These are phyloP conservation scores for Verbascum thapsus DNA, from an alignment of 257 asterid genomes.

Conservation along the genomic window DNA sequence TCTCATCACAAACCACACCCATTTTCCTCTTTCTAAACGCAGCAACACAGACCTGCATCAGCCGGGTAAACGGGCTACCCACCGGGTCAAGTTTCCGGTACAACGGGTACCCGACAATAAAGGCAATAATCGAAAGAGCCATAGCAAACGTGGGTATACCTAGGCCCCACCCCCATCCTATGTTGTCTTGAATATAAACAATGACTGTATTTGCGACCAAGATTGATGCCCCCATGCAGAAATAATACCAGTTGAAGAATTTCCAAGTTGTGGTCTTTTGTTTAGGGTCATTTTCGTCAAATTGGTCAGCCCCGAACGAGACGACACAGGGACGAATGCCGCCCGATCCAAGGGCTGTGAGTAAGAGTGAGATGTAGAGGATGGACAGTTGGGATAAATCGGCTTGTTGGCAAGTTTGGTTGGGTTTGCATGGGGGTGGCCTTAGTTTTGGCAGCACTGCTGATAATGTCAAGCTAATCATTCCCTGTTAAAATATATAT, in stretches of 20 bases:
- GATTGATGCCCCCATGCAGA: slow-evolving; percentile 87
- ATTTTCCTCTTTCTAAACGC: slow-evolving; percentile 72
- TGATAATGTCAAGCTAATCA: slow-evolving; percentile 67
- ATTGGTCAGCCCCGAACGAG: slow-evolving; percentile 91
- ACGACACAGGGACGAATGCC: slow-evolving; percentile 90
- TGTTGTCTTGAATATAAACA: slow-evolving; percentile 73
- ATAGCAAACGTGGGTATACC: slow-evolving; percentile 76
- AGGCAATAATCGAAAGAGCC: slow-evolving; percentile 63
- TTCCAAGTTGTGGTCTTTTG: slow-evolving; percentile 78
- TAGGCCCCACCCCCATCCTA: slow-evolving; percentile 95
- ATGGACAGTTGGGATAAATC: slow-evolving; percentile 65
- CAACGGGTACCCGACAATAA: slow-evolving; percentile 70
- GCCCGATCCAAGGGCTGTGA: slow-evolving; percentile 81
- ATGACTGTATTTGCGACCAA: slow-evolving; percentile 77
- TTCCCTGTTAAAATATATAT: slow-evolving; percentile 51
- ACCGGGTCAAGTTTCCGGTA: slow-evolving; percentile 74
- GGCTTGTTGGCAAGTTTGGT: slow-evolving; percentile 56
- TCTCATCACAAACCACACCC: slow-evolving; percentile 39
- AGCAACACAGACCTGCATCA: slow-evolving; percentile 76
- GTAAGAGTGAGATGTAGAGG: slow-evolving; percentile 67
- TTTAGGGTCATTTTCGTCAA: slow-evolving; percentile 66
- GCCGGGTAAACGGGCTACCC: slow-evolving; percentile 95
- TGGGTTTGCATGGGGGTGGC: slow-evolving; percentile 63
- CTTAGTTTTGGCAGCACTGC: slow-evolving; percentile 66
- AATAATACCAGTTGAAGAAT: slow-evolving; percentile 95